A percentile compares a stretch with the other conserved stretches of the same genome.
Evolutionary conservation across 768 basidiomycete genomes (phyloP).

Genomic region (Clathrus columnatus): DNA sequence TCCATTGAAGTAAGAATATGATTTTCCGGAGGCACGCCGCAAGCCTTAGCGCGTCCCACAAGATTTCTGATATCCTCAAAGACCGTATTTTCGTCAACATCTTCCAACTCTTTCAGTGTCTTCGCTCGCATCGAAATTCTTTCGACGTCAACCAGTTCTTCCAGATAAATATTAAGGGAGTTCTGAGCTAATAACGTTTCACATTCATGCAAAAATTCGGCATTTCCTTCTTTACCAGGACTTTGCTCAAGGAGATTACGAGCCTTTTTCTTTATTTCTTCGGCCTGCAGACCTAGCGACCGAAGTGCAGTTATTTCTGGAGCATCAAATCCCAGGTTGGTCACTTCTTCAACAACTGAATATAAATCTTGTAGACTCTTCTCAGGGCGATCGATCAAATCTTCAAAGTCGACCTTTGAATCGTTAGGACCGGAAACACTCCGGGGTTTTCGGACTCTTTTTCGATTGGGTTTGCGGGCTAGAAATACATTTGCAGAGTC

Average conservation of each 20-base stretch:
- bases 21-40: slow-evolving; percentile 57
- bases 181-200: slow-evolving; percentile 61
- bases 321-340: slow-evolving; percentile 75
- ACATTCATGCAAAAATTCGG: slow-evolving; percentile 58
- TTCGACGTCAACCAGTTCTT: slow-evolving; percentile 70
- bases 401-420: slow-evolving; percentile 29
- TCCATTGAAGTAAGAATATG: slow-evolving; percentile 55
- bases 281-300: slow-evolving; percentile 50
- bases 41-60: slow-evolving; percentile 59
- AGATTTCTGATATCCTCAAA: slow-evolving; percentile 72
- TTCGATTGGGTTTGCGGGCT: slow-evolving; percentile 71
- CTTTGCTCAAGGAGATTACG: slow-evolving; percentile 38
- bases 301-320: slow-evolving; percentile 58
- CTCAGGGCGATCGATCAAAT: slow-evolving; percentile 63
- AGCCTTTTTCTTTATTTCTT: slow-evolving; percentile 54
- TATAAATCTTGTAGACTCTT: slow-evolving; percentile 64
- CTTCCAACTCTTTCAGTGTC: slow-evolving; percentile 66
- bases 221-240: slow-evolving; percentile 36
- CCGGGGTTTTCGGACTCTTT: slow-evolving; percentile 59
- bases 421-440: slow-evolving; percentile 38
- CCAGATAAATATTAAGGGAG: slow-evolving; percentile 74
- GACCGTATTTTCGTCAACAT: slow-evolving; percentile 56
- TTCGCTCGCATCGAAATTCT: slow-evolving; percentile 74
- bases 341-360: slow-evolving; percentile 59
- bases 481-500: slow-evolving; percentile 72